These are phyloP conservation scores for Stentor coeruleus DNA, from an alignment of 73 alveolate genomes.

Conservation along the genomic window DNA sequence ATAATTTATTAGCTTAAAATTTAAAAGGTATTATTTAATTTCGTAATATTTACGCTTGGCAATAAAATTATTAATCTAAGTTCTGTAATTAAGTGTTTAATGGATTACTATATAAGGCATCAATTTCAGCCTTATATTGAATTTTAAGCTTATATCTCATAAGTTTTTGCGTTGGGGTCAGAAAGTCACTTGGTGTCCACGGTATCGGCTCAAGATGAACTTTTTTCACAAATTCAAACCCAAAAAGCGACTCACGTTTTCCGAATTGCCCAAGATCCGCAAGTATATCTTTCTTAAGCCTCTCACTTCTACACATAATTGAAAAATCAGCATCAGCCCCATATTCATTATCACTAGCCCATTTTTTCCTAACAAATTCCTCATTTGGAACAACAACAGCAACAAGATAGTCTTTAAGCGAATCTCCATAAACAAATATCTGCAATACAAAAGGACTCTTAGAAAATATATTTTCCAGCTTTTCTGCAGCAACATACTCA, in stretches of 20 bases:
- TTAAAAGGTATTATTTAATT: no score
- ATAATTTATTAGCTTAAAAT: no score
- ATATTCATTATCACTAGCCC: conserved; percentile 29
- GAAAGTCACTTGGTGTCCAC: conserved; percentile 48
- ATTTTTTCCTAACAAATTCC: conserved; percentile 55
- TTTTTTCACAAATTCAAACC: background rate
- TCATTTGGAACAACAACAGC: conserved; percentile 80
- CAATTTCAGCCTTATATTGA: background rate
- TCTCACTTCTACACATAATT: background rate
- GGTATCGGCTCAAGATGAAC: conserved; percentile 26
- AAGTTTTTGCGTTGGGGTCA: conserved; percentile 69
- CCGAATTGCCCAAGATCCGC: background rate
- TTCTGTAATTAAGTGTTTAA: no score
- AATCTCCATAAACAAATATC: conserved; percentile 77
- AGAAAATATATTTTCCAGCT: conserved; percentile 61
- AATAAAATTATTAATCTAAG: no score
- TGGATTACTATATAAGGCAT: no score
- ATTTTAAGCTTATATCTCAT: conserved; percentile 61
- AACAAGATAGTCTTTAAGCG: conserved; percentile 50
- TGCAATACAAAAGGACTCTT: conserved; percentile 54
- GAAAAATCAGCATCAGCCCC: background rate
- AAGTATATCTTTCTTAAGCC: background rate
- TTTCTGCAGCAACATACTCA: conserved; percentile 91
- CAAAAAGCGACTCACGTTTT: background rate
- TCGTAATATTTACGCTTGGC: no score